These are phyloP conservation scores for Fusarium citri DNA, from an alignment of 2,329 filamentous ascomycete species.

Conservation along the genomic window DNA sequence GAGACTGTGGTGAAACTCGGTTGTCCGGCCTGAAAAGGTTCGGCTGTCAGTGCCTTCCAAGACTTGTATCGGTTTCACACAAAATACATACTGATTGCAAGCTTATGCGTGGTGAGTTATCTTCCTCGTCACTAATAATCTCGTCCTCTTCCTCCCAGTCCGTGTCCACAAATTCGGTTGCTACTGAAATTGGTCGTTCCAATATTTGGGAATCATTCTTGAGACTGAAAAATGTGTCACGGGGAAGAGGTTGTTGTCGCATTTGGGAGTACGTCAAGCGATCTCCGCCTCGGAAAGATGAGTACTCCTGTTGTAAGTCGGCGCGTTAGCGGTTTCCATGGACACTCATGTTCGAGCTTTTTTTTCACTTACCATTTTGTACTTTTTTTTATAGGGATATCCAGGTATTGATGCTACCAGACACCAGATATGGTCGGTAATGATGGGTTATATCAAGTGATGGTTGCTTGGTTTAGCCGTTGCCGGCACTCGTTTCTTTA, in stretches of 20 bases:
- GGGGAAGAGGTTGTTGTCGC: conserved; percentile 61
- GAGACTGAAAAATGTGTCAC: conserved; percentile 71
- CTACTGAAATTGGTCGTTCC: conserved; percentile 73
- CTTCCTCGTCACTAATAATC: conserved; percentile 68
- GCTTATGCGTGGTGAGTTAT: conserved; percentile 75
- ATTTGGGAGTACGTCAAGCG: conserved; percentile 61
- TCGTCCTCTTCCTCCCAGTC: conserved; percentile 78
- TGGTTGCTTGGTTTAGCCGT: conserved; percentile 49
- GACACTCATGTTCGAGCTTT: neutral
- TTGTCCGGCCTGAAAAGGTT: conserved; percentile 67
- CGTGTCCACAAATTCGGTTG: conserved; percentile 83
- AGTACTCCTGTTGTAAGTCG: conserved; percentile 51
- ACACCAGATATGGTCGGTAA: conserved; percentile 34
- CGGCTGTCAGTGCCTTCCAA: conserved; percentile 22
- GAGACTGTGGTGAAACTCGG: conserved; percentile 88
- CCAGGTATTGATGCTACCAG: conserved; percentile 27
- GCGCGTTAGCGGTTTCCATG: conserved; percentile 2
- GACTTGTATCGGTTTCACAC: neutral
- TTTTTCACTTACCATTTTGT: conserved; percentile 51
- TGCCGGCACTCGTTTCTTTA: conserved; percentile 52
- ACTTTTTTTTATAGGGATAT: conserved; percentile 9
- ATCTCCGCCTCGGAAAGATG: conserved; percentile 52
- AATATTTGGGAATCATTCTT: conserved; percentile 59
- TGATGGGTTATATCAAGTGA: conserved; percentile 31
- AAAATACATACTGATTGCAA: conserved; percentile 74